These are phyloP conservation scores for Solanum aculeatissimum DNA, from an alignment of 305 asterid species.

Conservation along the genomic window DNA sequence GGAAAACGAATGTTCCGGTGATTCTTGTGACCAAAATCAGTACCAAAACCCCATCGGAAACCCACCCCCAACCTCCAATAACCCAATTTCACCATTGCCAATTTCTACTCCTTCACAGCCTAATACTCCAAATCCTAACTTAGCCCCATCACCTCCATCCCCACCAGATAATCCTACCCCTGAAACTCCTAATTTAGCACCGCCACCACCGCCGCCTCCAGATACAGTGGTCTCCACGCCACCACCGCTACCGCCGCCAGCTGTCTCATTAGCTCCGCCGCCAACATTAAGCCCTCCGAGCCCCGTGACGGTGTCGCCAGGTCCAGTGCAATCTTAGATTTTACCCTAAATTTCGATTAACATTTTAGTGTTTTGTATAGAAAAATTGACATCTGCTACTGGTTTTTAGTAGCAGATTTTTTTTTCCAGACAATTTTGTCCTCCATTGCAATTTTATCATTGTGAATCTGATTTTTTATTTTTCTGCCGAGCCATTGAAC, in stretches of 20 bases:
- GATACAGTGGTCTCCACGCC: conserved; percentile 9
- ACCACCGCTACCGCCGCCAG: conserved; percentile 4
- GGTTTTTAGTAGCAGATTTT: background rate
- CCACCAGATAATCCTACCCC: conserved; percentile 16
- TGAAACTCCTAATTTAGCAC: conserved; percentile 19
- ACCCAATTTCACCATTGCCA: conserved; percentile 18
- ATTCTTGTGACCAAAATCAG: conserved; percentile 30
- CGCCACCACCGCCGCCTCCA: background rate
- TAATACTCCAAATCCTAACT: conserved; percentile 7
- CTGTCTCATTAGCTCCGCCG: conserved; percentile 31
- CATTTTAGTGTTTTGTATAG: background rate
- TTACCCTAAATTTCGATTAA: background rate
- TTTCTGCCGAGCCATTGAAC: background rate
- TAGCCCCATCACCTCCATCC: conserved; percentile 30
- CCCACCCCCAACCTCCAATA: conserved; percentile 12
- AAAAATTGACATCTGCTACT: background rate
- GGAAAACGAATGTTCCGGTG: conserved; percentile 27
- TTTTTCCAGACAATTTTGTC: background rate
- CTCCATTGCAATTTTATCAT: background rate
- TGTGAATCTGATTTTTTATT: background rate
- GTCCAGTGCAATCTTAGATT: conserved; percentile 42
- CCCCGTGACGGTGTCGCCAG: conserved; percentile 51
- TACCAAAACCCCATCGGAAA: conserved; percentile 20
- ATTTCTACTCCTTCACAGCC: conserved; percentile 9
- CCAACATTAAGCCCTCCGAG: conserved; percentile 51